phyloP scores from a whole-genome alignment of 78 protist genomes.

The Dictyostelium discoideum region dicty_2.7 NC_007088.5:193501-194000 shows the following conservation, averaged over 20 bases:
- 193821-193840: slow-evolving; percentile 77
- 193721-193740: slow-evolving; percentile 81
- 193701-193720: slow-evolving; percentile 48
- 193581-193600: slow-evolving; percentile 91
- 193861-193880: slow-evolving; percentile 23
- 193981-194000: slow-evolving; percentile 65
- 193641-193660: slow-evolving; percentile 94
- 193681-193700: slow-evolving; percentile 89
- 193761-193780: slow-evolving; percentile 92
- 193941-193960: slow-evolving; percentile 71
- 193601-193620: slow-evolving; percentile 89
- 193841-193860: slow-evolving; percentile 75
- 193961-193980: slow-evolving; percentile 77
- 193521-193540: neutral
- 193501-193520: slow-evolving; percentile 18
- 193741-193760: slow-evolving; percentile 75
- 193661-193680: slow-evolving; percentile 90
- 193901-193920: neutral
- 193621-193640: slow-evolving; percentile 89
- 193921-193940: slow-evolving; percentile 13
- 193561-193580: slow-evolving; percentile 87
- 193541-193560: slow-evolving; percentile 22
- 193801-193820: slow-evolving; percentile 87
- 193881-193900: slow-evolving; percentile 18
- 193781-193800: slow-evolving; percentile 85